Percentiles rank a stretch among this genome's conserved stretches.
These are phyloP conservation scores for Hyaloperonospora arabidopsidis DNA, from an alignment of 352 stramenopile genomes.

Conservation along the genomic window DNA sequence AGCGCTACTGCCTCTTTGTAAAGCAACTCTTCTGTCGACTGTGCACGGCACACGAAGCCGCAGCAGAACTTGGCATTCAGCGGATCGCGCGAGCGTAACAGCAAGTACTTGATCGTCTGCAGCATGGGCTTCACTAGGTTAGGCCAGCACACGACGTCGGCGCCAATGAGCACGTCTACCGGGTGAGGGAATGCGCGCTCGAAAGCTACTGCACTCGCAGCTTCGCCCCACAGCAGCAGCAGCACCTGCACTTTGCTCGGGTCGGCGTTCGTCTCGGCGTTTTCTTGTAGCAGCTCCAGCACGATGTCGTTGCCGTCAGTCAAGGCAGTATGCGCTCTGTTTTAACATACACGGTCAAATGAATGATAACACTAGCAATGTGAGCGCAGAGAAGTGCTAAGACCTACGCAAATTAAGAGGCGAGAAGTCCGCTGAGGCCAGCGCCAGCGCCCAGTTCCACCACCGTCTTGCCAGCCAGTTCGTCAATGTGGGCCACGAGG, in stretches of 20 bases:
- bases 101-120: slow-evolving; percentile 58
- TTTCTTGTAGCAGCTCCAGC: slow-evolving; percentile 46
- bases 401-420: slow-evolving; percentile 49
- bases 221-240: slow-evolving; percentile 47
- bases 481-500: slow-evolving; percentile 22
- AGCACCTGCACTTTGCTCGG: slow-evolving; percentile 30
- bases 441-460: slow-evolving; percentile 50
- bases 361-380: slow-evolving; percentile 6
- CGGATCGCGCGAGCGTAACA: slow-evolving; percentile 30
- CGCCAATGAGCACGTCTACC: slow-evolving; percentile 53
- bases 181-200: slow-evolving; percentile 35
- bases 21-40: slow-evolving; percentile 47
- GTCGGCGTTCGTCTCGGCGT: slow-evolving; percentile 27
- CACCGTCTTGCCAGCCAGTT: slow-evolving; percentile 40
- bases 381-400: background rate
- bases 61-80: slow-evolving; percentile 46
- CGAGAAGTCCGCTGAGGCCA: slow-evolving; percentile 50
- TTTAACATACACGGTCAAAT: slow-evolving; percentile 10
- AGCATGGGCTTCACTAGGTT: slow-evolving; percentile 61
- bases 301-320: slow-evolving; percentile 71
- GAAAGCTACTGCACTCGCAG: slow-evolving; percentile 35
- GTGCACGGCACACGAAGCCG: slow-evolving; percentile 50
- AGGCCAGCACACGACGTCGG: slow-evolving; percentile 70
- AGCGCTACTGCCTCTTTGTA: slow-evolving; percentile 38
- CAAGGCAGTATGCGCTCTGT: slow-evolving; percentile 38